A percentile compares a stretch with the other conserved stretches of the same genome.
phyloP scores from a whole-genome alignment of 148 eudicot genomes.

The Silene uniflora region DNA sequence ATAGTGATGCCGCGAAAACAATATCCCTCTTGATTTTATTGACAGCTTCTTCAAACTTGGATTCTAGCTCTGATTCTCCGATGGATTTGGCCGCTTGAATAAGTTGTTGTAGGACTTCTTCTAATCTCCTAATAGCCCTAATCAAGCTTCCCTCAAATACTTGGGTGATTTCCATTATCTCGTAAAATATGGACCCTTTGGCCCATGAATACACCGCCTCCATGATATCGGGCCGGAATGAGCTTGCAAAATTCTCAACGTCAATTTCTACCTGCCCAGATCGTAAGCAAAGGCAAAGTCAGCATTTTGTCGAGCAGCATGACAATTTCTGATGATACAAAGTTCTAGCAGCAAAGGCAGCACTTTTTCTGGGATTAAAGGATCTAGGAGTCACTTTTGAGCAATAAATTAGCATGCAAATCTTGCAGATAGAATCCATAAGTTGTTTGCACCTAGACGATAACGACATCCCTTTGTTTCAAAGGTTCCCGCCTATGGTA shows the following conservation, averaged over 20 bases:
- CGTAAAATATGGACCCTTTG: constrained; percentile 81
- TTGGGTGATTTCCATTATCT: constrained; percentile 86
- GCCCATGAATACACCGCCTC: constrained; percentile 96
- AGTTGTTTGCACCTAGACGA: no score
- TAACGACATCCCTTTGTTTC: no score
- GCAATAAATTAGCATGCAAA: no score
- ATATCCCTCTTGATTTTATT: constrained; percentile 90
- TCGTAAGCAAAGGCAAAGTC: neutral
- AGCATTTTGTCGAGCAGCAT: neutral
- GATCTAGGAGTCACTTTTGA: no score
- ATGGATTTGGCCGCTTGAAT: constrained; percentile 85
- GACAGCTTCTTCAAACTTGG: constrained; percentile 88
- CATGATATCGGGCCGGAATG: constrained; percentile 89
- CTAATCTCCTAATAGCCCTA: constrained; percentile 91
- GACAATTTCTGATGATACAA: neutral
- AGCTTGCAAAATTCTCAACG: constrained; percentile 80
- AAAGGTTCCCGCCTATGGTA: no score
- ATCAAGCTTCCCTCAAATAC: constrained; percentile 95
- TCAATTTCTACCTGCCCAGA: constrained; percentile 73
- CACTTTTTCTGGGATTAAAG: neutral
- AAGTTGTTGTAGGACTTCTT: constrained; percentile 95
- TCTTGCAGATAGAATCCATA: no score
- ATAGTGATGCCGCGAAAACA: constrained; percentile 92
- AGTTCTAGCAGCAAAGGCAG: neutral
- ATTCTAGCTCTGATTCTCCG: constrained; percentile 81